Conservation (phyloP, 805 yeast species). For the Peterozyma xylosa region DNA sequence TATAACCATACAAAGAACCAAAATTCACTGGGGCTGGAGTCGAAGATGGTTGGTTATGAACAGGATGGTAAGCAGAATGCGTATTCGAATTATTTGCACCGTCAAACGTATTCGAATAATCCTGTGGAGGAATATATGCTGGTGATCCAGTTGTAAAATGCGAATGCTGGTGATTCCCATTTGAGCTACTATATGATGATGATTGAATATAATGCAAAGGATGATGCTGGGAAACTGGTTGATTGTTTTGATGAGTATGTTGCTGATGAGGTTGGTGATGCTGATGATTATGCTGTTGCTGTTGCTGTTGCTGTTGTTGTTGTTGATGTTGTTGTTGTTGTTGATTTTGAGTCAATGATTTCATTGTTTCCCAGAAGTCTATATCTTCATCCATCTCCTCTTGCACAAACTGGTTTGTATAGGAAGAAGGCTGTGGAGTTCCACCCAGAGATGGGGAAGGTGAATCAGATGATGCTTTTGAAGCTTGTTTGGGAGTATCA, state of each 20-base stretch:
- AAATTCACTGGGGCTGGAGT: conserved; percentile 3
- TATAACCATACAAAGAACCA: conserved; percentile 11
- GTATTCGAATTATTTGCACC: too few relatives aligned
- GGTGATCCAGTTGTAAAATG: not conserved
- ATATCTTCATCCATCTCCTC: conserved; percentile 54
- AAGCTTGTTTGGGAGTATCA: not conserved
- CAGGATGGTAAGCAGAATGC: conserved; percentile 2
- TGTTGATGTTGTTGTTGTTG: not conserved
- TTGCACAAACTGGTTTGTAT: conserved; percentile 10
- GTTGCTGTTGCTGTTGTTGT: not conserved
- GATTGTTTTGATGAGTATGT: conserved; percentile 1
- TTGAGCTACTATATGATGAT: too few relatives aligned
- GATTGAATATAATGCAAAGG: too few relatives aligned
- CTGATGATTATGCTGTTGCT: not conserved
- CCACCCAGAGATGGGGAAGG: not conserved
- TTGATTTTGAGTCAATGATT: conserved; percentile 40
- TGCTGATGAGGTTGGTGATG: not conserved
- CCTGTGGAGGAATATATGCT: not conserved
- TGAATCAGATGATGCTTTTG: not conserved
- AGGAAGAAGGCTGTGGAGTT: not conserved
- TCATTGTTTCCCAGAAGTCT: conserved; percentile 68
- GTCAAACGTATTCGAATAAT: not conserved
- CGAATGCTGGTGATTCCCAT: too few relatives aligned
- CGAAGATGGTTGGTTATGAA: conserved; percentile 3
- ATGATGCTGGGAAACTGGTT: conserved; percentile 4